Base-by-base conservation (phyloP, 1,139 yeast species). In the Hansenula sp. region DNA sequence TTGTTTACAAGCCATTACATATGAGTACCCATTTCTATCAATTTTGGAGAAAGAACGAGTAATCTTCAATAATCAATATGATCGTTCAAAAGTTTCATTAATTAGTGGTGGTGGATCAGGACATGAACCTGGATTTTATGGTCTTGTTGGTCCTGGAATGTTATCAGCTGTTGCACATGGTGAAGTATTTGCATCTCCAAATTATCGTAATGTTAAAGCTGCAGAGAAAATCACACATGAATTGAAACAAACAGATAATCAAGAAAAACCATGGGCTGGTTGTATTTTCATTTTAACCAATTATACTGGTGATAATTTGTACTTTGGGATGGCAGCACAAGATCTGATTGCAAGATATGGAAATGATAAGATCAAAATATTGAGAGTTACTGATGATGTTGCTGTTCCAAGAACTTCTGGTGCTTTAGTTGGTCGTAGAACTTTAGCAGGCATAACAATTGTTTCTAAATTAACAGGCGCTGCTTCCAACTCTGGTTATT, bases 331-430 rank as follows among this genome's bases (percentile, higher is more conserved):
- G 34, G 34, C 34, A 16, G 34, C 34, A 6, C 82, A 88, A 66
- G 97, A 89, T 61, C 74, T 88, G 47, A 73, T 88, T 44, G 76
- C 77, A 44, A 81, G 96, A 61, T 96, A 89, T 62, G 75, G 78
- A 31, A 62, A 76, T 19, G 75, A 74, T 48, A 78, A 73, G 51
- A 61, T 62, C 19, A 67, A 71, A 42, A 71, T 88, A 41, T 58
- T 80, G 36, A 58, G 69, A 25, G 90, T 86, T 63, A 69, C 79
- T 31, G 66, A 67, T 34, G 72, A 69, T 47, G 77, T 71, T 3
- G 67, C 77, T 2, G 73, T 73, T 36, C 71, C 73, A 13, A 60
- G 71, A 44, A 60, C 64, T 24, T 57, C 65, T 42, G 69, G 71
- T 36, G 65, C 64, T 12, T 53, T 71, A 42, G 77, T 73, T 20